Conservation (phyloP, 2,329 filamentous ascomycete genomes). For the Diaporthe destruens region DNA sequence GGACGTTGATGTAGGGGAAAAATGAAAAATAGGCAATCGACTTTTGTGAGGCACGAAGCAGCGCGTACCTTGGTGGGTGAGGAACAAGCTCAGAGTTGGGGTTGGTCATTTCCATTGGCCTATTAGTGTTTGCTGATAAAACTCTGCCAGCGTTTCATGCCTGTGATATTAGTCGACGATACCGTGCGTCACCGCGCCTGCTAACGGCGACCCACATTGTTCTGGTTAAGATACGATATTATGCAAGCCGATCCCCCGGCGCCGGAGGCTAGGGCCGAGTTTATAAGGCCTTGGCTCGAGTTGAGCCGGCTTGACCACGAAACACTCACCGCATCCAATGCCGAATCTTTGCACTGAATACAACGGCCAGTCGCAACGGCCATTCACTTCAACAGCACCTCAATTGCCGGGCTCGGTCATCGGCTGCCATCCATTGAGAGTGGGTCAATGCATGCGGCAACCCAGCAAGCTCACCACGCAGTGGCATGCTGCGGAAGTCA, state of each 20-base stretch:
- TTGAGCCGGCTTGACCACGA: constrained; percentile 14
- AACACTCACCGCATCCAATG: constrained; percentile 27
- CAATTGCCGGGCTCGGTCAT: neutral
- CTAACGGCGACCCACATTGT: constrained; percentile 31
- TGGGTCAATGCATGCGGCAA: constrained; percentile 21
- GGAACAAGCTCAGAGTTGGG: constrained; percentile 22
- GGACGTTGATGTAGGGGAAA: constrained; percentile 10
- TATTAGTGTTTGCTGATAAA: constrained; percentile 32
- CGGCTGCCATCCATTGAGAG: constrained; percentile 2
- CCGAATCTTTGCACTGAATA: neutral
- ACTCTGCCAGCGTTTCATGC: constrained; percentile 21
- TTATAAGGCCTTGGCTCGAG: constrained; percentile 29
- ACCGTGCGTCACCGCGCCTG: constrained; percentile 14
- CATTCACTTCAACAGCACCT: neutral
- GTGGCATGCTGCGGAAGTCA: constrained; percentile 20
- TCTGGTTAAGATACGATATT: constrained; percentile 24
- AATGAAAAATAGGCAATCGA: constrained; percentile 23
- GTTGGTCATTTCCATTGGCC: constrained; percentile 1
- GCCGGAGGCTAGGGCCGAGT: constrained; percentile 28
- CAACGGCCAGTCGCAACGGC: neutral
- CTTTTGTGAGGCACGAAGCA: neutral
- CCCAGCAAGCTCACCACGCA: constrained; percentile 1
- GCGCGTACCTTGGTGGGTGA: neutral
- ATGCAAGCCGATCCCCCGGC: constrained; percentile 28
- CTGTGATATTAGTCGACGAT: constrained; percentile 23